These are phyloP conservation scores for Lasiosphaeris hirsuta DNA, from an alignment of 495 filamentous ascomycete genomes.

Conservation along the genomic window DNA sequence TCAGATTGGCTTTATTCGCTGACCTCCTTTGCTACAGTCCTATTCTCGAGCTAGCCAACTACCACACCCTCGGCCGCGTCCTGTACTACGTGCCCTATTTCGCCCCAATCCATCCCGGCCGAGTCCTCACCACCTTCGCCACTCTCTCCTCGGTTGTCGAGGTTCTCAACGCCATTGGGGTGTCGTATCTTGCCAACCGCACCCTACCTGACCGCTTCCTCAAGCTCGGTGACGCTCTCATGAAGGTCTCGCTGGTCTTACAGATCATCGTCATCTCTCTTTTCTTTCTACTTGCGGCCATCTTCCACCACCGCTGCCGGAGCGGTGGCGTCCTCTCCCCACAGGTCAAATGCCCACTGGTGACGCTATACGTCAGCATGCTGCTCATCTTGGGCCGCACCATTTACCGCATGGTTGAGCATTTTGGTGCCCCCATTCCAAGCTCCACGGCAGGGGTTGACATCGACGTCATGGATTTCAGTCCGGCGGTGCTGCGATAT, in stretches of 20 bases:
- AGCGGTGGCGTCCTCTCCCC: conserved; percentile 4
- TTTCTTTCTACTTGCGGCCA: conserved; percentile 27
- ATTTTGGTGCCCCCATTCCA: conserved; percentile 22
- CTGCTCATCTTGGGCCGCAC: conserved; percentile 29
- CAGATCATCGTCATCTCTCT: conserved; percentile 29
- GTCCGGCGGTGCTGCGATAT: conserved; percentile 30
- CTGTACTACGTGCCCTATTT: conserved; percentile 35
- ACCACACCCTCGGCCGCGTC: conserved; percentile 37
- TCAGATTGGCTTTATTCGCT: neutral
- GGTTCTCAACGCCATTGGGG: conserved; percentile 30
- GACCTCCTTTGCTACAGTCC: conserved; percentile 17
- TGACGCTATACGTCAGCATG: conserved; percentile 32
- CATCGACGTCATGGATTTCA: conserved; percentile 19
- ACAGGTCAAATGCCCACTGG: conserved; percentile 16
- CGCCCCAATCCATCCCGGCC: conserved; percentile 27
- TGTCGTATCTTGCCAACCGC: conserved; percentile 29
- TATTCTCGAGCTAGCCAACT: conserved; percentile 38
- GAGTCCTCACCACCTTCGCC: conserved; percentile 32
- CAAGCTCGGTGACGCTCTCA: conserved; percentile 24
- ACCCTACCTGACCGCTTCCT: neutral
- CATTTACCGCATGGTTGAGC: conserved; percentile 34
- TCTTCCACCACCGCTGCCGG: conserved; percentile 32
- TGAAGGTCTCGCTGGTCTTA: conserved; percentile 26
- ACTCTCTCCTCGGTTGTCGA: conserved; percentile 31
- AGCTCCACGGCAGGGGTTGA: conserved; percentile 14